Evolutionary conservation across 2,329 filamentous ascomycete genomes (phyloP), one percentile per base, ranked within the genome.

Genomic region (Diaporthe nobilis): DNA sequence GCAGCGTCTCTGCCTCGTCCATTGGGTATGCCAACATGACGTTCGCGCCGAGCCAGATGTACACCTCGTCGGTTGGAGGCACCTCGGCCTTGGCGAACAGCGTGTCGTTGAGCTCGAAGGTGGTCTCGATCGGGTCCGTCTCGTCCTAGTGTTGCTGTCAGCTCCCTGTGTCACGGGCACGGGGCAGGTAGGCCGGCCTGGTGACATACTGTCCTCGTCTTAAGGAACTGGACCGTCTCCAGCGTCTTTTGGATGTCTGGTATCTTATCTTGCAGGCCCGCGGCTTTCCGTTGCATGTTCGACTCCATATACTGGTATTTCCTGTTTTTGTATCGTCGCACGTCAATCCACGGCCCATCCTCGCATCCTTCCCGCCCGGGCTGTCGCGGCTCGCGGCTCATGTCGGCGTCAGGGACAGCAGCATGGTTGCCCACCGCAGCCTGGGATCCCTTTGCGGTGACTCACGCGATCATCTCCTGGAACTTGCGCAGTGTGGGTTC

Each of bases 231-330:
- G 70, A 98, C 96, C 25, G 95, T 97, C 76, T 98, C 96, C 76
- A 98, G 86, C 0, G 97, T 98, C 88, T 98, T 98, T 81, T 95
- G 93, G 78, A 99, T 98, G 83, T 99, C 97, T 0, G 97, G 97
- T 79, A 99, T 95, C 88, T 98, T 99, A 82, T 98, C 96, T 82
- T 93, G 94, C 74, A 99, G 87, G 2, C 96, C 95, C 5, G 90
- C 88, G 72, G 94, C 93, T 65, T 97, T 91, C 78, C 95, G 91
- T 84, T 98, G 94, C 76, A 97, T 94, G 85, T 98, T 98, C 83
- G 94, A 89, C 86, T 98, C 95, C 97, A 99, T 99, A 87, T 98
- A 99, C 85, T 98, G 97, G 87, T 99, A 99, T 90, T 99, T 99
- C 80, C 95, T 98, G 83, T 20, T 39, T 10, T 84, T 82, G 85